A percentile compares a stretch with the other conserved stretches of the same genome.
Conservation (phyloP, 495 filamentous ascomycete genomes). For the Podospora pseudoanserina region DNA sequence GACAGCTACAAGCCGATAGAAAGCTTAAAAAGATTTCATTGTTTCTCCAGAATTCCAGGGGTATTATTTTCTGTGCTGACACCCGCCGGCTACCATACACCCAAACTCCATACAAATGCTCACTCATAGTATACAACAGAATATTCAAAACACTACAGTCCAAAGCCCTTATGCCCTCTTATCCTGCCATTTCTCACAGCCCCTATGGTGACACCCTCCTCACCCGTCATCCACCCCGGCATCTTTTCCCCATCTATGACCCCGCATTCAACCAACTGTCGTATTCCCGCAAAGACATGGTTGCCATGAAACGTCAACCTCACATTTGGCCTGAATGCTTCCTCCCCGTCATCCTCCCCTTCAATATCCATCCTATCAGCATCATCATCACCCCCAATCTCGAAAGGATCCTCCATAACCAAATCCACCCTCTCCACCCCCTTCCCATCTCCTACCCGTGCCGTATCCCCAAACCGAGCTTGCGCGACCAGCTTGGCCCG, state of each 20-base stretch:
- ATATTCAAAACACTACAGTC: conserved; percentile 28
- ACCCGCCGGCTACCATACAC: neutral
- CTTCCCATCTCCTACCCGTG: conserved; percentile 48
- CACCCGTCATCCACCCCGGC: conserved; percentile 90
- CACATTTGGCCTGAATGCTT: conserved; percentile 54
- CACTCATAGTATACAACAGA: neutral
- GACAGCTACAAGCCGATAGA: conserved; percentile 23
- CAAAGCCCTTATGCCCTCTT: conserved; percentile 46
- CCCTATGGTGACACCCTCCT: conserved; percentile 72
- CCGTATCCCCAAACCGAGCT: conserved; percentile 54
- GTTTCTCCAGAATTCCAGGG: neutral
- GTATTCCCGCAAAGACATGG: conserved; percentile 78
- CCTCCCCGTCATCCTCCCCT: conserved; percentile 22
- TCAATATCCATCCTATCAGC: conserved; percentile 8
- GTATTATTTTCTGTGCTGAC: neutral
- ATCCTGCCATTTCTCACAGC: conserved; percentile 61
- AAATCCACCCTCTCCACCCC: conserved; percentile 37
- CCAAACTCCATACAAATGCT: conserved; percentile 3
- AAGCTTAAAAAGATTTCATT: neutral
- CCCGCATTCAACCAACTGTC: conserved; percentile 69
- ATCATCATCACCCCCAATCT: neutral
- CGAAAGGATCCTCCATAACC: conserved; percentile 2
- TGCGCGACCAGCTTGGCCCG: conserved; percentile 45
- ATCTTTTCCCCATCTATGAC: conserved; percentile 70
- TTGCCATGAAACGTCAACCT: conserved; percentile 65